Base-by-base conservation (phyloP, 1,284 basidiomycete genomes). In the Inonotus hispidus region DNA sequence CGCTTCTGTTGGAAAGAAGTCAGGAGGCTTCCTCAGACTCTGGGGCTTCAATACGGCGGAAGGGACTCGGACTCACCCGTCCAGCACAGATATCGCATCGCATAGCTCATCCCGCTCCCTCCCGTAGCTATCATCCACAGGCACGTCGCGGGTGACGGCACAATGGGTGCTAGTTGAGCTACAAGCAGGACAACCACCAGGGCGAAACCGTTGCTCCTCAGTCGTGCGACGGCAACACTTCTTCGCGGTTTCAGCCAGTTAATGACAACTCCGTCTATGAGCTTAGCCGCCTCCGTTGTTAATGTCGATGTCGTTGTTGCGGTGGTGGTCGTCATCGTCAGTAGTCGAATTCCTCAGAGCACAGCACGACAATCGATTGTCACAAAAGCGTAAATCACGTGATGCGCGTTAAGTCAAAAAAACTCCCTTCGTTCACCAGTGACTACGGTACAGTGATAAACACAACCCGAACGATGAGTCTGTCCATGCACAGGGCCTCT, bases 191-290 rank as follows among this genome's bases (percentile, higher is more conserved):
- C 43, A 23, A 58, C 56, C 16, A 59, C 47, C 54, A 59, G 27
- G 16, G 59, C 63, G 35, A 64, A 59, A n/a, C 59, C 59, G 29
- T 64, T 64, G 39, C 61, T 60, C 50, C 53, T 64, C 16, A 64
- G 49, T 19, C 59, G 59, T 37, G 59, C 29, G 27, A 64, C 50
- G 29, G 63, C 63, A 23, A 58, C 63, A 19, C 55, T 41, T 38
- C 63, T 41, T 54, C 63, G 54, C 16, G 63, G 63, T 52, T 64
- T 64, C 32, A 64, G 35, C 59, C 59, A 64, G 56, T 64, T 59
- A 25, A 63, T 43, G 19, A 21, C 16, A 4, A 16, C 41, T 10
- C 19, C 19, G 10, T n/a, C 16, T 2, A 21, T 43, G 16, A 21
- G 41, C 19, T n/a, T 43, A 7, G 19, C 7, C 1, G 41, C n/a